Evolutionary conservation across 2,329 filamentous ascomycete species (phyloP), one percentile per base, ranked within the genome.

Genomic region (Hypoxylon sp.): DNA sequence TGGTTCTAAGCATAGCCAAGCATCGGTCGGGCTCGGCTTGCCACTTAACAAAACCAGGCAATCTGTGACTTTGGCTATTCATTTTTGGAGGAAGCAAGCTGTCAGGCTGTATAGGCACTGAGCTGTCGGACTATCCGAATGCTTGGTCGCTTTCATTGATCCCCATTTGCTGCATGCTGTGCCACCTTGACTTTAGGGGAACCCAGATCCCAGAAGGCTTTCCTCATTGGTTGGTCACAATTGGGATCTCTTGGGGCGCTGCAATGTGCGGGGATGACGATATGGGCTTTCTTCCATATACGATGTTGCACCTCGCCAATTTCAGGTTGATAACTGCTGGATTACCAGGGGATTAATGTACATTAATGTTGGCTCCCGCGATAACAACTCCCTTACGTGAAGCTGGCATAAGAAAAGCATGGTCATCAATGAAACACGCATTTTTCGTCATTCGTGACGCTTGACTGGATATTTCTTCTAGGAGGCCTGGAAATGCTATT

Each of bases 81-180:
- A 27, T 52, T 23, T 47, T 23, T 29, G 30, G 55, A 27, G 50
- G 46, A 65, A 58, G 52, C 41, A 52, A 61, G 54, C n/a, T 27
- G 21, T n/a, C n/a, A n/a, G n/a, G n/a, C n/a, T n/a, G n/a, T n/a
- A n/a, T n/a, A 14, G n/a, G n/a, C 23, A 51, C 45, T 29, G 12
- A 32, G 16, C n/a, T 12, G 46, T 58, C 39, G 39, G 48, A 43
- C 47, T 53, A 54, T 12, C 52, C 52, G 52, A 50, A 27, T 34
- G 43, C n/a, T 9, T 25, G 39, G 54, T 58, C 14, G 47, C 19
- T 21, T 52, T 16, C 11, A 27, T 30, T 12, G 46, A 32, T 21
- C 63, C 53, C 52, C 63, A n/a, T n/a, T n/a, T 62, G 53, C 16
- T 14, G 25, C 11, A 58, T 45, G 53, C 51, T 37, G 53, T 57